A percentile compares a stretch with the other conserved stretches of the same genome.
phyloP scores from a whole-genome alignment of 306 rosid species.

The Cajanus cajan region DNA sequence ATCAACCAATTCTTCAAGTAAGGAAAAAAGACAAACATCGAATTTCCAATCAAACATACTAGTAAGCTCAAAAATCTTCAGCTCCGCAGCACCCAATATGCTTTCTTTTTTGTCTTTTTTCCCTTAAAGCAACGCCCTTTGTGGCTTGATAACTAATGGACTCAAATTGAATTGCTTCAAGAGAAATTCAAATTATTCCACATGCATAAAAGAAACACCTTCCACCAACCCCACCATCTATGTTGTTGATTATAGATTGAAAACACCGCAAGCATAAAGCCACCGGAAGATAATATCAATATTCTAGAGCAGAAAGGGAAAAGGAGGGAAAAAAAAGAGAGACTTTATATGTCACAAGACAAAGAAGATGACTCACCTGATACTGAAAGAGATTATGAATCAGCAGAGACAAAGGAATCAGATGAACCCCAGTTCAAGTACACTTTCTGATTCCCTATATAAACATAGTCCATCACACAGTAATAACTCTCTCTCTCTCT shows the following conservation, averaged over 20 bases:
- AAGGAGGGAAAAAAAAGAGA: slow-evolving; percentile 8
- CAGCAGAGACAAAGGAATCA: slow-evolving; percentile 38
- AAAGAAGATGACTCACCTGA: slow-evolving; percentile 42
- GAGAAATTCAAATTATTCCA: slow-evolving; percentile 34
- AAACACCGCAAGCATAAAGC: slow-evolving; percentile 31
- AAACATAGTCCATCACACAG: slow-evolving; percentile 42
- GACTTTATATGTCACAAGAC: slow-evolving; percentile 17
- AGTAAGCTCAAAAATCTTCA: slow-evolving; percentile 23
- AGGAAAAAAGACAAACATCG: slow-evolving; percentile 1
- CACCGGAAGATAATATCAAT: background rate
- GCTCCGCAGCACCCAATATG: slow-evolving; percentile 14
- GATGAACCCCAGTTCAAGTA: slow-evolving; percentile 57
- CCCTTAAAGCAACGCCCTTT: slow-evolving; percentile 17
- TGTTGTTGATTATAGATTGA: slow-evolving; percentile 34
- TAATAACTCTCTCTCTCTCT: slow-evolving; percentile 5
- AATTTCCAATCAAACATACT: slow-evolving; percentile 34
- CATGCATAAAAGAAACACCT: background rate
- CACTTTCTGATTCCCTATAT: slow-evolving; percentile 43
- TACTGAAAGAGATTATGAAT: slow-evolving; percentile 47
- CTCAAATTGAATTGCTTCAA: slow-evolving; percentile 36
- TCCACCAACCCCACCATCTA: slow-evolving; percentile 28
- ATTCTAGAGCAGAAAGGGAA: slow-evolving; percentile 24
- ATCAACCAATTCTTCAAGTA: slow-evolving; percentile 18
- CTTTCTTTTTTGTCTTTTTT: background rate
- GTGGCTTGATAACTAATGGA: slow-evolving; percentile 5